Conservation (phyloP, 768 basidiomycete genomes). For the Amanita thiersii region DNA sequence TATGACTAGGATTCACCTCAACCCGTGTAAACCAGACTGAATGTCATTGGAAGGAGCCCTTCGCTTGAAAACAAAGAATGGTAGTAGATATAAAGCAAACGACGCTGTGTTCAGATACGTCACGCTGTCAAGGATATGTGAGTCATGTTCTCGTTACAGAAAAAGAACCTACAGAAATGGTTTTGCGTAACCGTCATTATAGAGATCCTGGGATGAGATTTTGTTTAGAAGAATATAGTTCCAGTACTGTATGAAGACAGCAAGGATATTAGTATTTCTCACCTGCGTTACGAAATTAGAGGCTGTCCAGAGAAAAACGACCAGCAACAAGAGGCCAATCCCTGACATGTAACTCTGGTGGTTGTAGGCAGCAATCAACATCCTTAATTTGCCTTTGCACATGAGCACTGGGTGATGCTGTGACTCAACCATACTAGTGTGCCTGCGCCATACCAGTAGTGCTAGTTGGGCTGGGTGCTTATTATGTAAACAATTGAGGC, state of each 20-base stretch:
- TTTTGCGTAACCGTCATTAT: constrained; percentile 68
- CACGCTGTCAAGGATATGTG: constrained; percentile 37
- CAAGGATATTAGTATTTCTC: constrained; percentile 7
- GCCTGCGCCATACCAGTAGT: too few species aligned
- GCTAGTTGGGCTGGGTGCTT: too few species aligned
- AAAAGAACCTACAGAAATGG: constrained; percentile 61
- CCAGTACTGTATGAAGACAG: too few species aligned
- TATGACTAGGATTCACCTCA: constrained; percentile 3
- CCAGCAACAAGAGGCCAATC: constrained; percentile 59
- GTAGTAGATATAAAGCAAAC: constrained; percentile 79
- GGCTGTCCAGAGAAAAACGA: constrained; percentile 83
- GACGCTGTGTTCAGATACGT: constrained; percentile 90
- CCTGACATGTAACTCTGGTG: constrained; percentile 42
- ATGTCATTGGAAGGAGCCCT: neutral
- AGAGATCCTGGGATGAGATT: constrained; percentile 30
- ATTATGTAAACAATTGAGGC: too few species aligned
- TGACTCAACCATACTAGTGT: too few species aligned
- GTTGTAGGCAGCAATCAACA: constrained; percentile 8
- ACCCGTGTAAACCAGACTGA: neutral
- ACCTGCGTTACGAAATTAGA: constrained; percentile 88
- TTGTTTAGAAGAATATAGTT: neutral
- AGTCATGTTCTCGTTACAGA: neutral
- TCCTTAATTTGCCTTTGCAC: constrained; percentile 5
- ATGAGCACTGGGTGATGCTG: too few species aligned
- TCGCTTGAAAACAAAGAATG: constrained; percentile 16